Evolutionary conservation across 2,329 filamentous ascomycete species (phyloP).

Genomic region (Alternaria angustiovoidea): DNA sequence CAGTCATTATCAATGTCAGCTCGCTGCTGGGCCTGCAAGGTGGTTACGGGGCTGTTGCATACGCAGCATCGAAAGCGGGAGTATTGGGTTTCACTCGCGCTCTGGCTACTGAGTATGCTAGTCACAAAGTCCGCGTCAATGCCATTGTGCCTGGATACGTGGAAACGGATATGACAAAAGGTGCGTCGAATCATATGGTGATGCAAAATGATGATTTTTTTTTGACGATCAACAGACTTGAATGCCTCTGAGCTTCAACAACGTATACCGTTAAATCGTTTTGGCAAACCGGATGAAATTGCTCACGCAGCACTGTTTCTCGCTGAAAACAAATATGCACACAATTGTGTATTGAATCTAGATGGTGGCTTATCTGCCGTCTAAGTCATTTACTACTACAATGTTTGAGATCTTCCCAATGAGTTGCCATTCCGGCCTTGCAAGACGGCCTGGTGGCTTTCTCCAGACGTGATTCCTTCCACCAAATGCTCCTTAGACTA

Average conservation of each 20-base stretch:
- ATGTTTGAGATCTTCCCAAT: neutral
- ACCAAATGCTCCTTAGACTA: constrained; percentile 8
- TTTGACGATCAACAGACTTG: constrained; percentile 45
- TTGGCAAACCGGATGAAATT: constrained; percentile 74
- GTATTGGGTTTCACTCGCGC: constrained; percentile 75
- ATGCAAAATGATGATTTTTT: no score
- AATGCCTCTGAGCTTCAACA: constrained; percentile 46
- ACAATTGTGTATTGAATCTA: constrained; percentile 85
- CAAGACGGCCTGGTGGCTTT: constrained; percentile 5
- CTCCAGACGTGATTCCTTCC: constrained; percentile 3
- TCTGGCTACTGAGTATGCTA: constrained; percentile 69
- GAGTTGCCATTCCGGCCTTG: constrained; percentile 5
- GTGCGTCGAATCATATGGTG: constrained; percentile 54
- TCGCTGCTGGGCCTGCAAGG: constrained; percentile 76
- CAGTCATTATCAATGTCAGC: constrained; percentile 80
- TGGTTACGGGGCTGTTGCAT: constrained; percentile 74
- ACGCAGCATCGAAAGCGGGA: constrained; percentile 83
- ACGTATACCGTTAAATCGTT: constrained; percentile 70
- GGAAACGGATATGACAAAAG: constrained; percentile 78
- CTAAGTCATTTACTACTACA: constrained; percentile 15
- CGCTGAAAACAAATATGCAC: constrained; percentile 79
- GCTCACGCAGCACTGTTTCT: constrained; percentile 85
- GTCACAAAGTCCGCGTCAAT: constrained; percentile 75
- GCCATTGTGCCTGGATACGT: constrained; percentile 85
- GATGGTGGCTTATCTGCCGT: constrained; percentile 82